Percentiles rank a stretch among this genome's conserved stretches.
These are phyloP conservation scores for Bruguiera parviflora DNA, from an alignment of 345 rosid species.

Conservation along the genomic window DNA sequence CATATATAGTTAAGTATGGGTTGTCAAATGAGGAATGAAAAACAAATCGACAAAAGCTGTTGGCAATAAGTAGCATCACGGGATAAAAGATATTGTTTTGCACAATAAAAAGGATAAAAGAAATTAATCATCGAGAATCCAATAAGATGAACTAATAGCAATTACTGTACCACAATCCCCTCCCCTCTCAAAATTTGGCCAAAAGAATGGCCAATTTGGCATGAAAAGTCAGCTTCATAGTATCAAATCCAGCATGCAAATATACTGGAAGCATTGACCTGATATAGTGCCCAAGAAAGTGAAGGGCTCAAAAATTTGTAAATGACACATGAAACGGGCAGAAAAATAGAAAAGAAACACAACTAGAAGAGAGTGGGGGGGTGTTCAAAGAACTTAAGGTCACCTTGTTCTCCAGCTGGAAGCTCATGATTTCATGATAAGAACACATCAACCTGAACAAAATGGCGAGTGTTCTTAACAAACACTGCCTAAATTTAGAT, in stretches of 20 bases:
- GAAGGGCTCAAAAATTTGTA: background rate
- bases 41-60: no score
- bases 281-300: background rate
- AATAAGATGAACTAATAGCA: background rate
- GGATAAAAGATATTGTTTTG: no score
- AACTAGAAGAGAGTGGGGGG: background rate
- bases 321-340: no score
- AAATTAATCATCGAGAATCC: background rate
- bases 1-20: background rate
- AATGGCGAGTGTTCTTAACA: constrained; percentile 79
- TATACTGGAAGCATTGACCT: background rate
- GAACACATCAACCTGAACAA: constrained; percentile 84
- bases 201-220: background rate
- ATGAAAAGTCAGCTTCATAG: background rate
- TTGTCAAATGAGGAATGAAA: no score
- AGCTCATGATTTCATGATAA: constrained; percentile 85
- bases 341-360: background rate
- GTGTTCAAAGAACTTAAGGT: constrained; percentile 18
- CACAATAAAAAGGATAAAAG: no score
- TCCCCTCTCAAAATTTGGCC: background rate
- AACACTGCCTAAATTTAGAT: constrained; percentile 86
- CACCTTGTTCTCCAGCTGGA: constrained; percentile 63
- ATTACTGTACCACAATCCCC: background rate
- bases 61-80: no score
- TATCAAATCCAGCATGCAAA: background rate